Base-by-base conservation (phyloP, 495 filamentous ascomycete genomes). In the Jackrogersella minutella region DNA sequence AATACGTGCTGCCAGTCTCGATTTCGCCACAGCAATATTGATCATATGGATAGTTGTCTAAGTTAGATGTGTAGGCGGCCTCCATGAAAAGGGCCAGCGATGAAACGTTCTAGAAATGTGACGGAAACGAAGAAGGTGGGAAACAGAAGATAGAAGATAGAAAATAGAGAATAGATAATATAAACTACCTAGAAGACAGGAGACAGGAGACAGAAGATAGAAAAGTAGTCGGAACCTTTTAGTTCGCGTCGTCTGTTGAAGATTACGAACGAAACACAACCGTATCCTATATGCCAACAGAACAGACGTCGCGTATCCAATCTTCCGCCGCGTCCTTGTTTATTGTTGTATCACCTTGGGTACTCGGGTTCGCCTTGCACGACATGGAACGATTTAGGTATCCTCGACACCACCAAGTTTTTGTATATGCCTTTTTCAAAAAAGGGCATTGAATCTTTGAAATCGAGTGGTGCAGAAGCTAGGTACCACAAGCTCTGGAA, bases 261-360 rank as follows among this genome's bases (percentile, higher is more conserved):
- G n/a, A n/a, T n/a, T 53, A 58, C 46, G 13, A 17, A 55, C 41
- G 37, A 58, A 62, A 36, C 24, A 30, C n/a, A 26, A 56, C 22
- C 5, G 28, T 30, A 68, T 57, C n/a, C n/a, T n/a, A 68, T 51
- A 53, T 52, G 19, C 24, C 39, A 39, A 37, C 26, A n/a, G n/a
- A n/a, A n/a, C 7, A 46, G 30, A 46, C 22, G 52, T 64, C 60
- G 55, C 60, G 66, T 36, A 51, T 30, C 43, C 47, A n/a, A n/a
- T n/a, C 33, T 49, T 63, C 30, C 26, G 33, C 33, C 58, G 46
- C 55, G 43, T 60, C 31, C 66, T 69, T 69, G 66, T 69, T 69
- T 69, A 69, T 68, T 59, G 53, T 62, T 58, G 49, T 53, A 61
- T 57, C 58, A 13, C 9, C 47, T 39, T 39, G 39, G 43, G n/a